Evolutionary conservation across 2,329 filamentous ascomycete genomes (phyloP).

Genomic region (Chrysosporium keratinophilum): DNA sequence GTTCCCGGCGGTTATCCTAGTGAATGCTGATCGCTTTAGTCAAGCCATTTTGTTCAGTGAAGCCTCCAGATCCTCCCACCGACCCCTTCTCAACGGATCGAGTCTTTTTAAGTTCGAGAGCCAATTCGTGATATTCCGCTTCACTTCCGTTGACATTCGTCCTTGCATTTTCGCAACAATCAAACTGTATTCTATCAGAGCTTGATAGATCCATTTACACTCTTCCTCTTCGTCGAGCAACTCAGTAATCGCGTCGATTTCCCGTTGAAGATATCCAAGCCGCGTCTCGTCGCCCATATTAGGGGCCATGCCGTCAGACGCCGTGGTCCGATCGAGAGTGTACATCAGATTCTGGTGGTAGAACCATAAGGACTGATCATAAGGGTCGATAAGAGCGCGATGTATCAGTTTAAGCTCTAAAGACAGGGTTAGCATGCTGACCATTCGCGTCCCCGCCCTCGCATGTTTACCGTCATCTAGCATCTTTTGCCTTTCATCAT

Average conservation of each 20-base stretch:
- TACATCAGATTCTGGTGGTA: conserved; percentile 84
- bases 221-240: conserved; percentile 56
- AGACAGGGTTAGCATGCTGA: not conserved
- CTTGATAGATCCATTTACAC: conserved; percentile 84
- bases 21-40: not conserved
- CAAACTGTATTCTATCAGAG: conserved; percentile 63
- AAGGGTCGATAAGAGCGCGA: conserved; percentile 74
- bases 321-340: conserved; percentile 45
- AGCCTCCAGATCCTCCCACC: conserved; percentile 62
- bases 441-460: not conserved
- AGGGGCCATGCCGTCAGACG: conserved; percentile 51
- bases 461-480: conserved; percentile 55
- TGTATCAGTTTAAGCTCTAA: conserved; percentile 65
- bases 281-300: conserved; percentile 53
- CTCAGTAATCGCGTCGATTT: conserved; percentile 63
- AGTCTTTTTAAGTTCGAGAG: conserved; percentile 55
- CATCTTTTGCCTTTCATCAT: conserved; percentile 54
- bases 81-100: conserved; percentile 62
- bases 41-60: conserved; percentile 21
- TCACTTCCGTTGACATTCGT: conserved; percentile 35
- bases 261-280: conserved; percentile 53
- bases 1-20: not conserved
- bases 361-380: conserved; percentile 94
- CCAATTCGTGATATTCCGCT: conserved; percentile 46
- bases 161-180: conserved; percentile 45